phyloP scores from a whole-genome alignment of 108 stramenopile genomes.

The Craspedostauros australis region DNA sequence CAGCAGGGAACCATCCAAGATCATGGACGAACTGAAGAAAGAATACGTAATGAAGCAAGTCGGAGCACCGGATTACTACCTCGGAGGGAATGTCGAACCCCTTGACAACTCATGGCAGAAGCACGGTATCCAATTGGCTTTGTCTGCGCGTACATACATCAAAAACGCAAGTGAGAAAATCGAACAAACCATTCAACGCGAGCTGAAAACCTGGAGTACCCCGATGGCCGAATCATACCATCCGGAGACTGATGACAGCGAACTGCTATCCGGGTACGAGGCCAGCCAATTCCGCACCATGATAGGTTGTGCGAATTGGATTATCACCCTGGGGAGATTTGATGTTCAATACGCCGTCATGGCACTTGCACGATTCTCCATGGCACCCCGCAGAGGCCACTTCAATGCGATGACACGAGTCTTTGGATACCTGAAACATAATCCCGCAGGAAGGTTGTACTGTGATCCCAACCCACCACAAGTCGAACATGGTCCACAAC shows the following conservation, averaged over 20 bases:
- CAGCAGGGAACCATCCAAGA: neutral
- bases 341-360: slow-evolving; percentile 26
- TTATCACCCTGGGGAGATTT: slow-evolving; percentile 22
- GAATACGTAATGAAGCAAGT: slow-evolving; percentile 1
- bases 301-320: slow-evolving; percentile 18
- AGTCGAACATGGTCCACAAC: neutral
- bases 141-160: neutral
- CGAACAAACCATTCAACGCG: neutral
- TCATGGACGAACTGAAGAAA: neutral
- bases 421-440: slow-evolving; percentile 21
- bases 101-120: neutral
- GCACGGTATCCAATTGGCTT: neutral
- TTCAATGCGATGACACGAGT: neutral
- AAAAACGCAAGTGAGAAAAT: neutral
- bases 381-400: too few relatives aligned
- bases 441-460: slow-evolving; percentile 9
- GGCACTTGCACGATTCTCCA: too few relatives aligned
- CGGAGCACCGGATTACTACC: neutral
- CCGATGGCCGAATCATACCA: too few relatives aligned
- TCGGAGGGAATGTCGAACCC: neutral
- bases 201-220: too few relatives aligned
- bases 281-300: slow-evolving; percentile 2
- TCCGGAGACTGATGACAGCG: too few relatives aligned
- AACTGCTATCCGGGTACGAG: neutral
- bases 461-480: neutral